A percentile compares a stretch with the other conserved stretches of the same genome.
Conservation (phyloP, 1,284 basidiomycete genomes). For the Fistulina hepatica region DNA sequence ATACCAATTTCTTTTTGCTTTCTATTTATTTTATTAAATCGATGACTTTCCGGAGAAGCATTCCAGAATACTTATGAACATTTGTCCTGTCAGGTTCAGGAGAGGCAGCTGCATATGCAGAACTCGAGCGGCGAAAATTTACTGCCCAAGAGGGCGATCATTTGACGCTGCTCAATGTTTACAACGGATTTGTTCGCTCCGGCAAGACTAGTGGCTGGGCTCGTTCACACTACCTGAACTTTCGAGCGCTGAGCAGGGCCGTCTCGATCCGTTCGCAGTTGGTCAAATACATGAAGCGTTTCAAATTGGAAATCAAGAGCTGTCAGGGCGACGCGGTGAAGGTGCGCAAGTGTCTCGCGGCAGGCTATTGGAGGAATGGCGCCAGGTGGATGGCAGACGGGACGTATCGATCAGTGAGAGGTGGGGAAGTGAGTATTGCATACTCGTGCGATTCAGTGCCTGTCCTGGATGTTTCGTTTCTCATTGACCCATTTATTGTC, state of each 20-base stretch:
- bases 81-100: too few species aligned
- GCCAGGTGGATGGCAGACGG: conserved; percentile 85
- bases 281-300: conserved; percentile 85
- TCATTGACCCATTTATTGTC: too few species aligned
- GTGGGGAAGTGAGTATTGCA: conserved; percentile 53
- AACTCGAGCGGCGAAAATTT: conserved; percentile 88
- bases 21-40: too few species aligned
- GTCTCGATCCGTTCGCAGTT: conserved; percentile 88
- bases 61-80: too few species aligned
- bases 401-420: conserved; percentile 76
- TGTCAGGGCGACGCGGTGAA: conserved; percentile 77
- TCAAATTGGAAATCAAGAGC: conserved; percentile 65
- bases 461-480: neutral
- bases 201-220: conserved; percentile 86
- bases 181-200: conserved; percentile 82
- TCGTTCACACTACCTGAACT: conserved; percentile 84
- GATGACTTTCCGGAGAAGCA: too few species aligned
- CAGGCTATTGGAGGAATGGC: conserved; percentile 90
- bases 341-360: conserved; percentile 76
- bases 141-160: conserved; percentile 97
- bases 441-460: neutral
- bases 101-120: conserved; percentile 71
- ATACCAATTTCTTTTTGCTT: too few species aligned
- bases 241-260: conserved; percentile 85
- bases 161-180: conserved; percentile 84